Conservation (phyloP, 2,329 filamentous ascomycete species). For the Phaeophleospora eucalypticola region DNA sequence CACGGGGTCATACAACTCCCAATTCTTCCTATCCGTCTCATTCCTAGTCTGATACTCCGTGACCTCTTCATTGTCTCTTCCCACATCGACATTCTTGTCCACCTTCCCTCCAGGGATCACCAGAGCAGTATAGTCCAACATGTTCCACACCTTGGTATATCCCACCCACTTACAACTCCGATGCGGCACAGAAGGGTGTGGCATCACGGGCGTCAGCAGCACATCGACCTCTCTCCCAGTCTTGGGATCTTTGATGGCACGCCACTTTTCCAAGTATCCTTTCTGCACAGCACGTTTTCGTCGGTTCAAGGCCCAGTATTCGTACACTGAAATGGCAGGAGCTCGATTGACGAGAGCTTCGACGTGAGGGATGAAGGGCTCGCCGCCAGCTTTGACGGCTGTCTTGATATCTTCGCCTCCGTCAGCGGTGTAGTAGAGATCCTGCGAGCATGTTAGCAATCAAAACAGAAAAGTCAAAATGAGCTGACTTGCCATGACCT, state of each 20-base stretch:
- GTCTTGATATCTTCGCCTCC: slow-evolving; percentile 60
- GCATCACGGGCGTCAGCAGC: slow-evolving; percentile 56
- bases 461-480: no score
- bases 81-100: background rate
- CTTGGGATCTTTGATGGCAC: slow-evolving; percentile 37
- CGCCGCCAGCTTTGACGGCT: slow-evolving; percentile 53
- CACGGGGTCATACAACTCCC: no score
- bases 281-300: slow-evolving; percentile 53
- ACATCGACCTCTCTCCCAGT: slow-evolving; percentile 50
- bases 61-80: slow-evolving; percentile 28
- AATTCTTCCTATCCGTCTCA: slow-evolving; percentile 51
- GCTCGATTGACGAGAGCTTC: slow-evolving; percentile 53
- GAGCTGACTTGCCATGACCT: no score
- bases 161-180: slow-evolving; percentile 27
- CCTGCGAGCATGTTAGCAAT: no score
- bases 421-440: slow-evolving; percentile 59
- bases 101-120: background rate
- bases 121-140: slow-evolving; percentile 55
- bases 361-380: slow-evolving; percentile 58
- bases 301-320: slow-evolving; percentile 65
- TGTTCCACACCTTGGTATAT: slow-evolving; percentile 33
- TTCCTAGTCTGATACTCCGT: slow-evolving; percentile 47
- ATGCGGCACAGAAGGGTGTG: slow-evolving; percentile 55
- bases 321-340: slow-evolving; percentile 55
- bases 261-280: slow-evolving; percentile 58